Evolutionary conservation across 768 basidiomycete genomes (phyloP), one percentile per base, ranked within the genome.

Genomic region (Boletus rubescentipes): DNA sequence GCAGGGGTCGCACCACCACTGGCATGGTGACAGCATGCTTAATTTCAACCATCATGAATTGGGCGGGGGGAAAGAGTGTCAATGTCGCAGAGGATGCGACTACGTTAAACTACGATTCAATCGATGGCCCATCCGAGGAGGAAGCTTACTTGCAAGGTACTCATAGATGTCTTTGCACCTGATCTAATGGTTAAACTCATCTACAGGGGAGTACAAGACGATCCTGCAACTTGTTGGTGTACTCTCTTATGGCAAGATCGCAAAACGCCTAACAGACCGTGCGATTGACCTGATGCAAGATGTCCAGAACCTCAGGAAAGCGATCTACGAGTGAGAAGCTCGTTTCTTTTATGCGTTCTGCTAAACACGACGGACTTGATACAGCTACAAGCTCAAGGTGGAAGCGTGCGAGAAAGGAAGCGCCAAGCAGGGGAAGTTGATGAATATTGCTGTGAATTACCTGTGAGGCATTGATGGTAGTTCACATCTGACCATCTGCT

Each of bases 261-360:
- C 97, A 11, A 99, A 99, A 72, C 83, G 85, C 38, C 69, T 98
- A 55, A 87, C 93, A 0, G 96, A 98, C 68, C 76, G 83, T 21
- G 93, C 89, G 2, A 85, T 97, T 60, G 95, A 98, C 71, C 72
- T 86, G 61, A 93, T 94, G 91, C 89, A 91, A 72, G 94, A 95
- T 58, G 95, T 99, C 0, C 97, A 99, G 71, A 99, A 99, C 67
- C 76, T 99, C 36, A 84, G 97, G 34, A 92, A 91, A 69, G 93
- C 97, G 0, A 88, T 99, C 45, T 97, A 92, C 67, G 92, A 96
- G 89, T 98, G 67, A 70, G 89, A 75, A 42, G 1, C 30, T 36
- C 12, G 7, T 36, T 37, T 18, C 44, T 50, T 32, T 29, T 34
- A 41, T 45, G 11, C 12, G 29, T 14, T 42, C 31, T 34, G 30